These are phyloP conservation scores for Pichia sp. DNA, from an alignment of 1,139 yeast species.

Conservation along the genomic window DNA sequence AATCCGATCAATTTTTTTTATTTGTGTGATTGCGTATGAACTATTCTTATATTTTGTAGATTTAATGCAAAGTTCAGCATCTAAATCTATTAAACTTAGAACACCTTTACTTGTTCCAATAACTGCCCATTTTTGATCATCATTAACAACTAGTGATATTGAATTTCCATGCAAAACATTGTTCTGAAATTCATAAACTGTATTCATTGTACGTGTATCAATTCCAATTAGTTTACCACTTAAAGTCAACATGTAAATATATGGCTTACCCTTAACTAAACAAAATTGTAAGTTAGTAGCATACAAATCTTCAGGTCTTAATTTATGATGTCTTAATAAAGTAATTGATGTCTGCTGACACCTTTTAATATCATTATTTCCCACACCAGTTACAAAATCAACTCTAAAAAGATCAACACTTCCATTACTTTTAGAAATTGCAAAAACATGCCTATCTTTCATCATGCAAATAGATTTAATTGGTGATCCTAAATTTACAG, in stretches of 20 bases:
- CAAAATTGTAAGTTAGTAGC: conserved; percentile 40
- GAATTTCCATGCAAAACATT: conserved; percentile 63
- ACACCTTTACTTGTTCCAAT: conserved; percentile 73
- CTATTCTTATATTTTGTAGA: conserved; percentile 53
- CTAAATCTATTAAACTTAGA: conserved; percentile 72
- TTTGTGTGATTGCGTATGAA: conserved; percentile 36
- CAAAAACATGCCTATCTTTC: conserved; percentile 57
- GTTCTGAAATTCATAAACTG: conserved; percentile 40
- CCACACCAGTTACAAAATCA: conserved; percentile 34
- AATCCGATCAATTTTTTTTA: conserved; percentile 34
- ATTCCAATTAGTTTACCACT: conserved; percentile 46
- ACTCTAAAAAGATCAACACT: conserved; percentile 50
- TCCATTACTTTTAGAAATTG: conserved; percentile 65
- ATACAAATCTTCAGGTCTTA: conserved; percentile 32
- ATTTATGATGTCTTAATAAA: conserved; percentile 38
- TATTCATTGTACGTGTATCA: conserved; percentile 56
- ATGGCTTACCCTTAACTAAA: conserved; percentile 30
- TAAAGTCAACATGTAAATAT: conserved; percentile 47
- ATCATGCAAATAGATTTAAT: conserved; percentile 49
- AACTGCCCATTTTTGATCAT: conserved; percentile 52
- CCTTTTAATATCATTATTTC: not conserved
- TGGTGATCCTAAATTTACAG: conserved; percentile 42
- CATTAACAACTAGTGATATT: conserved; percentile 53
- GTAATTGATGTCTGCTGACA: conserved; percentile 24
- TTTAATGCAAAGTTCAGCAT: conserved; percentile 56